Percentiles rank a stretch among this genome's conserved stretches.
phyloP scores from a whole-genome alignment of 1,284 basidiomycete genomes.

The Quambalaria eucalypti region DNA sequence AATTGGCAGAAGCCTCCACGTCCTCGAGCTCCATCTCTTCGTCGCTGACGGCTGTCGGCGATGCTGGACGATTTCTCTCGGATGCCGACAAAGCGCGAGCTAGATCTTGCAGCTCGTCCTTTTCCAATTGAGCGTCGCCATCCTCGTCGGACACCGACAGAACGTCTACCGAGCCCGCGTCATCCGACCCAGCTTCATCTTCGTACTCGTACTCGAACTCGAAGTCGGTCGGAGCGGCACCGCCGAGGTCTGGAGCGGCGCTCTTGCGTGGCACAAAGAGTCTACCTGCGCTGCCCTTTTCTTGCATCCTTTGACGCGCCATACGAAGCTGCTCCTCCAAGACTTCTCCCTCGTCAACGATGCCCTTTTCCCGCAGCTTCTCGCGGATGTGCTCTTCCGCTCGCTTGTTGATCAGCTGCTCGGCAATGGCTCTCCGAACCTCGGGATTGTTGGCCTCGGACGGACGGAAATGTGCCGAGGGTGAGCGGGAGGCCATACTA shows the following conservation, averaged over 20 bases:
- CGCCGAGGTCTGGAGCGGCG: too few species aligned
- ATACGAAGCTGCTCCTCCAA: slow-evolving; percentile 8
- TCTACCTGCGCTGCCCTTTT: not conserved
- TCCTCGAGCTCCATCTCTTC: not conserved
- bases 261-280: not conserved
- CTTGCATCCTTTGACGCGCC: not conserved
- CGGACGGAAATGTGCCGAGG: not conserved
- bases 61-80: slow-evolving; percentile 2
- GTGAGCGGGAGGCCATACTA: not conserved
- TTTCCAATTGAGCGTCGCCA: slow-evolving; percentile 7
- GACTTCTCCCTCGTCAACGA: slow-evolving; percentile 19
- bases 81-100: slow-evolving; percentile 25
- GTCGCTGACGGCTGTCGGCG: not conserved
- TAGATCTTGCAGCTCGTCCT: slow-evolving; percentile 31
- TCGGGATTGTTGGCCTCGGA: slow-evolving; percentile 18
- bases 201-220: not conserved
- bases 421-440: slow-evolving; percentile 15
- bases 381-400: slow-evolving; percentile 30
- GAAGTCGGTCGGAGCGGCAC: not conserved
- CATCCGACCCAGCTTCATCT: not conserved
- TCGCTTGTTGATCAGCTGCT: slow-evolving; percentile 21
- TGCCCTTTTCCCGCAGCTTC: slow-evolving; percentile 22
- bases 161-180: not conserved
- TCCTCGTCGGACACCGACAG: not conserved
- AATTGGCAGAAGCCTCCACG: not conserved